Conservation (phyloP, 257 asterid genomes). For the Lantana camara region DNA sequence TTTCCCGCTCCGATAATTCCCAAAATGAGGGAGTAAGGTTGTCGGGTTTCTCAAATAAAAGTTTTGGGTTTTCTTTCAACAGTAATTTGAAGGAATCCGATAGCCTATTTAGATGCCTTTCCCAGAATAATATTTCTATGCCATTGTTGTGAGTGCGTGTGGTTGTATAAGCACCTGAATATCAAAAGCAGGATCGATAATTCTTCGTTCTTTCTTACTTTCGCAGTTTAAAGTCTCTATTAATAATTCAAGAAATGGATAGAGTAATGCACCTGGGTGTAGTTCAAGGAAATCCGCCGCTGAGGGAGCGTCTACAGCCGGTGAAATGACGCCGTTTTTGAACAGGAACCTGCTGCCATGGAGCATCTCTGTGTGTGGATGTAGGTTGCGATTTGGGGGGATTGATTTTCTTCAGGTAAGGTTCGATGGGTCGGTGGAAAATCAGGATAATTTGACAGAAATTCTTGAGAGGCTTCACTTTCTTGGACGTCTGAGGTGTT, state of each 20-base stretch:
- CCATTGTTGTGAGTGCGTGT: slow-evolving; percentile 84
- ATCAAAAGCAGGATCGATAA: neutral
- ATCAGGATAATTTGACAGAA: too few relatives aligned
- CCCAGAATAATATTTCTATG: slow-evolving; percentile 75
- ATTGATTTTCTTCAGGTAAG: too few relatives aligned
- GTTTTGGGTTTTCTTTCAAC: slow-evolving; percentile 47
- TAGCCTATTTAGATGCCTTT: slow-evolving; percentile 70
- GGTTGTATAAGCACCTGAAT: slow-evolving; percentile 93
- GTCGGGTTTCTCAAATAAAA: slow-evolving; percentile 40
- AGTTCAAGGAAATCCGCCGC: slow-evolving; percentile 76
- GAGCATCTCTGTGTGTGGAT: slow-evolving; percentile 30
- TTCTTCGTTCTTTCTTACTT: neutral
- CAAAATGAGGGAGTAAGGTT: slow-evolving; percentile 23
- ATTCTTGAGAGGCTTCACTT: too few relatives aligned
- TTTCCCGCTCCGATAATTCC: slow-evolving; percentile 31
- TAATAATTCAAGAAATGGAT: neutral
- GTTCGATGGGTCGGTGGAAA: neutral
- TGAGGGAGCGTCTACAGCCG: slow-evolving; percentile 53
- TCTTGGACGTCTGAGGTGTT: too few relatives aligned
- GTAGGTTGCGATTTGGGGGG: neutral
- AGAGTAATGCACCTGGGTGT: slow-evolving; percentile 58
- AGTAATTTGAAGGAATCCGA: slow-evolving; percentile 64
- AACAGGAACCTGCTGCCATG: slow-evolving; percentile 47
- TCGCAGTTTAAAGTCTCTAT: slow-evolving; percentile 3
- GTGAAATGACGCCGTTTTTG: slow-evolving; percentile 60